A percentile compares a stretch with the other conserved stretches of the same genome.
Conservation (phyloP, 306 rosid species). For the Luffa acutangula region DNA sequence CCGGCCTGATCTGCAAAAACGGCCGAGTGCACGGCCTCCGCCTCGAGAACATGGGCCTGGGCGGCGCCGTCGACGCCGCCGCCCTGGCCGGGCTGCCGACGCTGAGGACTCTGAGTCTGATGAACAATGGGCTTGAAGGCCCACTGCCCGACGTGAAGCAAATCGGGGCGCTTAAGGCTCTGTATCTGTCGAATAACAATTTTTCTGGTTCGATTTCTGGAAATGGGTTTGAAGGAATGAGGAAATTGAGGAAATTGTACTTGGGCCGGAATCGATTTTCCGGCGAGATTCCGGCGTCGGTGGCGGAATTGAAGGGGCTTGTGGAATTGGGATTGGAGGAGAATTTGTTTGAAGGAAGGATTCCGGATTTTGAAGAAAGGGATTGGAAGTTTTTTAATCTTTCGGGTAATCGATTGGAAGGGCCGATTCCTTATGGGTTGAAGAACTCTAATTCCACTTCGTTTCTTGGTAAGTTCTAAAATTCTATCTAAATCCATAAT, state of each 20-base stretch:
- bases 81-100: constrained; percentile 22
- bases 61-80: constrained; percentile 39
- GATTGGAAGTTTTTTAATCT: constrained; percentile 32
- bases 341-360: constrained; percentile 45
- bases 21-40: constrained; percentile 18
- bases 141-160: constrained; percentile 43
- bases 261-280: constrained; percentile 41
- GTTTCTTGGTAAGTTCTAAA: constrained; percentile 31
- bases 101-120: constrained; percentile 44
- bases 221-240: constrained; percentile 50
- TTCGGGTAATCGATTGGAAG: constrained; percentile 43
- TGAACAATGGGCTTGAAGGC: constrained; percentile 44
- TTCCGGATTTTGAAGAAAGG: constrained; percentile 38
- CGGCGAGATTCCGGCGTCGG: constrained; percentile 53
- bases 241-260: constrained; percentile 28
- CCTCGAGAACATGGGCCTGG: constrained; percentile 49
- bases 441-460: constrained; percentile 15
- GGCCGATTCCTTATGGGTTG: constrained; percentile 41
- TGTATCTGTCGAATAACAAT: constrained; percentile 42
- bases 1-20: constrained; percentile 38
- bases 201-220: constrained; percentile 45
- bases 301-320: constrained; percentile 40
- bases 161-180: constrained; percentile 20
- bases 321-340: constrained; percentile 44
- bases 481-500: too few relatives aligned